Evolutionary conservation across 768 basidiomycete species (phyloP).

Genomic region (Tulasnella sp.): DNA sequence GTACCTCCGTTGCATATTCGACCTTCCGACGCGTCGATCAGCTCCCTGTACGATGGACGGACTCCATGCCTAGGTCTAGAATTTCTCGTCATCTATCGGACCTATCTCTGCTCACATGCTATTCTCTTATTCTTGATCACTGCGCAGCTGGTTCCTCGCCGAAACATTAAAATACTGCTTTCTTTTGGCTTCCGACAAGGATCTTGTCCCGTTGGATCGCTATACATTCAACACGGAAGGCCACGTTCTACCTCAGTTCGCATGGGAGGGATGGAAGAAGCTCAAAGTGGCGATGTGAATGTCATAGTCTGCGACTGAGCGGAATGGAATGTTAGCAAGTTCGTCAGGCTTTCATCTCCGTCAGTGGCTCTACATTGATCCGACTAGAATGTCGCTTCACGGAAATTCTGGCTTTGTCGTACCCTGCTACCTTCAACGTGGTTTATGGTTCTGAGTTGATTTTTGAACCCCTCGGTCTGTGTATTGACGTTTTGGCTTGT

Average conservation of each 20-base stretch:
- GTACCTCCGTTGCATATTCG: constrained; percentile 50
- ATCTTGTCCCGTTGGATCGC: constrained; percentile 39
- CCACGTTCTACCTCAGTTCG: constrained; percentile 2
- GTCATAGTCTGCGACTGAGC: too few relatives aligned
- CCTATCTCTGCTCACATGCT: constrained; percentile 18
- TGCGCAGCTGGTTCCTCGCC: constrained; percentile 40
- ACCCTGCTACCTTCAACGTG: too few relatives aligned
- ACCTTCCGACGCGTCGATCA: constrained; percentile 40
- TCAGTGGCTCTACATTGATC: too few relatives aligned
- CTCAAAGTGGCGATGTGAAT: too few relatives aligned
- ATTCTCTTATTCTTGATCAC: background rate
- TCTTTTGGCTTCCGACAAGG: constrained; percentile 54
- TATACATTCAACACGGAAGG: constrained; percentile 36
- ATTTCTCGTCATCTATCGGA: constrained; percentile 19
- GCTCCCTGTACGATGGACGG: constrained; percentile 30
- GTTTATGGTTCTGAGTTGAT: too few relatives aligned
- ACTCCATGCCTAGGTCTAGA: constrained; percentile 66
- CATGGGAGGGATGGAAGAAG: constrained; percentile 10
- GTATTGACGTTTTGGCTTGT: too few relatives aligned
- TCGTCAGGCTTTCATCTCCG: too few relatives aligned
- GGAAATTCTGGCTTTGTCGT: too few relatives aligned
- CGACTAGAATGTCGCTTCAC: too few relatives aligned
- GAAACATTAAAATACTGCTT: constrained; percentile 63
- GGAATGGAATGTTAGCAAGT: too few relatives aligned
- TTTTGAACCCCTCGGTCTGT: too few relatives aligned